These are phyloP conservation scores for Syzygium malaccense DNA, from an alignment of 441 rosid species.

Conservation along the genomic window DNA sequence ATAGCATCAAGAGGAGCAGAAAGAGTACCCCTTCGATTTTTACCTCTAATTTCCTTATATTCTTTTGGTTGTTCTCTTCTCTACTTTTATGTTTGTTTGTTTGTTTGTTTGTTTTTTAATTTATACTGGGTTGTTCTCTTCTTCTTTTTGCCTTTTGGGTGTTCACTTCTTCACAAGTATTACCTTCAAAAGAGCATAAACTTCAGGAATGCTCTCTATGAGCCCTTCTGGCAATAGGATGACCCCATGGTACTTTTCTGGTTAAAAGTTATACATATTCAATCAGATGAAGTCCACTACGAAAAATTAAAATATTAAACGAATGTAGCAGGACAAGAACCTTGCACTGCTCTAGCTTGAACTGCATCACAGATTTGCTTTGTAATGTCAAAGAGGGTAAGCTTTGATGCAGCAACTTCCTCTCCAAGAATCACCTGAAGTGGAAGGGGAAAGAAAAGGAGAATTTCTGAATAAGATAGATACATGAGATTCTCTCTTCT, in stretches of 20 bases:
- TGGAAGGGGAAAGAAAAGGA: not conserved
- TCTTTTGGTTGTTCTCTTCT: not conserved
- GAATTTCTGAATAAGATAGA: not conserved
- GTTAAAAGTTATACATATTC: not conserved
- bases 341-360: not conserved
- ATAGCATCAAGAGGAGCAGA: not conserved
- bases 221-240: slow-evolving; percentile 97
- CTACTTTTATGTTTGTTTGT: not conserved
- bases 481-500: not conserved
- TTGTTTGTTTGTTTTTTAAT: not conserved
- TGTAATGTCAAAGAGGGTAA: slow-evolving; percentile 6
- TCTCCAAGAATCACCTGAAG: slow-evolving; percentile 1
- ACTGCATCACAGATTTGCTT: slow-evolving; percentile 3
- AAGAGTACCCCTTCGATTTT: not conserved
- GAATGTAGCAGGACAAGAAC: not conserved
- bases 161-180: not conserved
- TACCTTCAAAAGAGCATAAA: slow-evolving; percentile 93
- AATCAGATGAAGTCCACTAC: not conserved
- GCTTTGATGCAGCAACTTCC: slow-evolving; percentile 7
- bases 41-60: not conserved
- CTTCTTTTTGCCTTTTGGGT: not conserved
- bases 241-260: slow-evolving; percentile 94
- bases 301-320: not conserved
- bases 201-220: slow-evolving; percentile 96
- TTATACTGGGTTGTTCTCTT: not conserved